These are phyloP conservation scores for Bruguiera parviflora DNA, from an alignment of 345 rosid species.

Conservation along the genomic window DNA sequence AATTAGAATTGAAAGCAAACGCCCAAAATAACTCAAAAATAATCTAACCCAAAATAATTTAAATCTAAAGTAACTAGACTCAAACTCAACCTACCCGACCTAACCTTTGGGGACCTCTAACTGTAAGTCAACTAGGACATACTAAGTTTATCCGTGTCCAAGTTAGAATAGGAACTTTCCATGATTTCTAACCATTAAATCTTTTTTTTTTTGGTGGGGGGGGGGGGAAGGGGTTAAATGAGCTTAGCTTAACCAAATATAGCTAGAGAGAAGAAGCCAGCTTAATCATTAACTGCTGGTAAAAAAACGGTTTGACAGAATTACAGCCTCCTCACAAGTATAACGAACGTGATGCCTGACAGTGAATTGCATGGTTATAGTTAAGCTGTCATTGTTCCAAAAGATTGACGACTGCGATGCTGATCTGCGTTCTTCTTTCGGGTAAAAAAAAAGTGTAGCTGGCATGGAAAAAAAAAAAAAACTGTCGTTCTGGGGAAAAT, in stretches of 20 bases:
- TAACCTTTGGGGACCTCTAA: no score
- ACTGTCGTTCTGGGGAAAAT: slow-evolving; percentile 6
- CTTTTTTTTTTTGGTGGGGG: background rate
- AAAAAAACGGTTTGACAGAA: background rate
- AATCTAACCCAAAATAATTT: background rate
- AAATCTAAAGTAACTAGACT: background rate
- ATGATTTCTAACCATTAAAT: no score
- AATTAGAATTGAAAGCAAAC: no score
- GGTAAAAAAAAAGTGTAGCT: background rate
- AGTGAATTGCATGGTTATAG: slow-evolving; percentile 22
- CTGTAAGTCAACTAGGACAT: no score
- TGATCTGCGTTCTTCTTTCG: background rate
- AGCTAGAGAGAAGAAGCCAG: no score
- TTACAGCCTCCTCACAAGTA: slow-evolving; percentile 6
- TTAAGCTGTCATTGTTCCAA: slow-evolving; percentile 33
- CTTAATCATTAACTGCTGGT: no score
- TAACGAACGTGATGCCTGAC: background rate
- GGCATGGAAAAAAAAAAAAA: slow-evolving; percentile 5
- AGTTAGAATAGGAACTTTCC: background rate
- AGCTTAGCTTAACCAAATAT: no score
- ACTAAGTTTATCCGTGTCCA: slow-evolving; percentile 9
- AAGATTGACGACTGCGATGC: slow-evolving; percentile 24
- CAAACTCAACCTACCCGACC: no score
- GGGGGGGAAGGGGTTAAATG: no score
- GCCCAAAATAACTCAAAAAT: no score